phyloP scores from a whole-genome alignment of 352 stramenopile genomes.

The Globisporangium nunn region DNA sequence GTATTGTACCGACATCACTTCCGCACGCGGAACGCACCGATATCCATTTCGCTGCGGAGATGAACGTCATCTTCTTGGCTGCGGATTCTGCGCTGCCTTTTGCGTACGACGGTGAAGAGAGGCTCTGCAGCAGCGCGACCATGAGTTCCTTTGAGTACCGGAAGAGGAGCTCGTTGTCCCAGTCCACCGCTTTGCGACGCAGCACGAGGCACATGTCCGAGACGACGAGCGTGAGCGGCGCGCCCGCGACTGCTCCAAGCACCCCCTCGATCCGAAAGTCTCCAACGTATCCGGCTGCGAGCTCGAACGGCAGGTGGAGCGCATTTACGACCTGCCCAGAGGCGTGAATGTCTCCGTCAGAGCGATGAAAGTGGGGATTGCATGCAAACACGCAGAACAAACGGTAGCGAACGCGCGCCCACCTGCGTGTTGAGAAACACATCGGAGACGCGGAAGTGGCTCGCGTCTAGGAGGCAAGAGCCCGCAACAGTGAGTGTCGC shows the following conservation, averaged over 20 bases:
- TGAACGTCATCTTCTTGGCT: conserved; percentile 16
- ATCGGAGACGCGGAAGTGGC: conserved; percentile 52
- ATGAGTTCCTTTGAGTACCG: conserved; percentile 66
- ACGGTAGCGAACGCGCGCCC: not conserved
- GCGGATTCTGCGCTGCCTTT: conserved; percentile 17
- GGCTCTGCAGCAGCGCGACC: conserved; percentile 45
- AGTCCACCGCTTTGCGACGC: conserved; percentile 43
- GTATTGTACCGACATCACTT: not conserved
- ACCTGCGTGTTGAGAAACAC: conserved; percentile 62
- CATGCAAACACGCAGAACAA: not conserved
- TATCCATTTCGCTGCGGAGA: conserved; percentile 62
- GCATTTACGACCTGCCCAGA: conserved; percentile 43
- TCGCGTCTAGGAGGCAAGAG: conserved; percentile 30
- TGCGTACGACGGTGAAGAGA: conserved; percentile 20
- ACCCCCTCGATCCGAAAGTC: conserved; percentile 59
- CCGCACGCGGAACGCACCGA: conserved; percentile 16
- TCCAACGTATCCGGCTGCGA: conserved; percentile 61
- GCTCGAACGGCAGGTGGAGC: conserved; percentile 56
- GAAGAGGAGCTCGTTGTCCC: conserved; percentile 59
- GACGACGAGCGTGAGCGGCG: conserved; percentile 41
- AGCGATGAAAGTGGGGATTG: not conserved
- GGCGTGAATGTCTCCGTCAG: not conserved
- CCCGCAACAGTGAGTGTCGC: not conserved
- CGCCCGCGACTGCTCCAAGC: conserved; percentile 45
- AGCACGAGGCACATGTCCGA: conserved; percentile 62